phyloP scores from a whole-genome alignment of 768 basidiomycete species.

The Boletus pseudo-olivaceus region DNA sequence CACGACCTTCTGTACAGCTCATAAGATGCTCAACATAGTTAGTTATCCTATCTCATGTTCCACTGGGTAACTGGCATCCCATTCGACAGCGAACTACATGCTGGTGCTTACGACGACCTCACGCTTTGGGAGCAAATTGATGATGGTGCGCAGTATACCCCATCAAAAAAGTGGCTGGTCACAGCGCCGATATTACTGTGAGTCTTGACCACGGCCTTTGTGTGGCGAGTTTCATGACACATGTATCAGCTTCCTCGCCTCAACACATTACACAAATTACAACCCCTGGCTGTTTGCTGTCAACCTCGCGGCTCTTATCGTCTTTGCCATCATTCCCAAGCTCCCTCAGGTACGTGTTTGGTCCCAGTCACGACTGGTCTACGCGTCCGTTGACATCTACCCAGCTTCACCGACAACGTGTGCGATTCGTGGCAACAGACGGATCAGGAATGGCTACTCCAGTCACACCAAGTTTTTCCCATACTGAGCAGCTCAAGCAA shows the following conservation, averaged over 20 bases:
- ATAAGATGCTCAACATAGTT: conserved; percentile 6
- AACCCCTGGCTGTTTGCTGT: conserved; percentile 91
- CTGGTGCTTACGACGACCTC: conserved; percentile 94
- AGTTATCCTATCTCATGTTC: conserved; percentile 98
- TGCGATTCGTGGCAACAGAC: conserved; percentile 70
- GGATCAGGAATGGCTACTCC: conserved; percentile 67
- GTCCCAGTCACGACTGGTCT: conserved; percentile 1
- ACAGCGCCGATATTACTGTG: conserved; percentile 87
- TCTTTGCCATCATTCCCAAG: conserved; percentile 87
- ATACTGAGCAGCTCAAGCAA: conserved; percentile 39
- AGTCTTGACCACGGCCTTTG: conserved; percentile 29
- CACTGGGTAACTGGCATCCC: conserved; percentile 98
- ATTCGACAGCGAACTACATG: conserved; percentile 82
- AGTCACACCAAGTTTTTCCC: conserved; percentile 53
- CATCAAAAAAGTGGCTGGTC: conserved; percentile 95
- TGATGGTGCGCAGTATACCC: conserved; percentile 97
- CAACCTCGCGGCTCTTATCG: conserved; percentile 75
- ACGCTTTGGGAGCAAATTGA: conserved; percentile 99
- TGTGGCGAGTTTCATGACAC: background rate
- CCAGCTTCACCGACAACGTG: conserved; percentile 79
- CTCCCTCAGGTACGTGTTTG: conserved; percentile 73
- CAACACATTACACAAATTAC: conserved; percentile 98
- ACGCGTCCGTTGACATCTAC: conserved; percentile 14
- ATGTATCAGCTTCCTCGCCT: conserved; percentile 77
- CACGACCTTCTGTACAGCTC: background rate